These are phyloP conservation scores for Wickerhamomyces chaumierensis DNA, from an alignment of 805 yeast genomes.

Conservation along the genomic window DNA sequence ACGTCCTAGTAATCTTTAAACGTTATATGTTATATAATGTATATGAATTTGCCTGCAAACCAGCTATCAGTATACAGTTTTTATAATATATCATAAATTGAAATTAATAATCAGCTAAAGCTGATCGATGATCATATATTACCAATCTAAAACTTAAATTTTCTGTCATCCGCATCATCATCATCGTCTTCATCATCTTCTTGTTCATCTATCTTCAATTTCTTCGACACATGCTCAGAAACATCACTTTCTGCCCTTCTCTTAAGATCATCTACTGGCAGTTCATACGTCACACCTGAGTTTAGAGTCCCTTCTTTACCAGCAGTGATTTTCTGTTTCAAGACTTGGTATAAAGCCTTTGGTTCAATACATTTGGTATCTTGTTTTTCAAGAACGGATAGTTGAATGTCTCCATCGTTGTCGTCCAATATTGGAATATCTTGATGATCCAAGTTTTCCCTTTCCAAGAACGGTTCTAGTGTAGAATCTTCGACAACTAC, in stretches of 20 bases:
- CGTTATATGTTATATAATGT: too few relatives aligned
- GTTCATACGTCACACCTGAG: conserved; percentile 16
- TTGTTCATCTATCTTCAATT: not conserved
- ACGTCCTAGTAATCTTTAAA: too few relatives aligned
- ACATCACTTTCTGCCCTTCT: conserved; percentile 4
- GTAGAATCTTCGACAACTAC: not conserved
- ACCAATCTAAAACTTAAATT: conserved; percentile 17
- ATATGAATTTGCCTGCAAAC: too few relatives aligned
- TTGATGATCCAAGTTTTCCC: too few relatives aligned
- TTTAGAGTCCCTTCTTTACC: conserved; percentile 7
- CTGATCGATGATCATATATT: too few relatives aligned
- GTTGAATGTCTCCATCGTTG: conserved; percentile 13
- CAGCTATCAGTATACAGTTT: too few relatives aligned
- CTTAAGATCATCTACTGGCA: conserved; percentile 9
- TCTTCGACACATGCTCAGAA: not conserved
- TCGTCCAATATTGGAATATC: too few relatives aligned
- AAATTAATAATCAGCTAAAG: too few relatives aligned
- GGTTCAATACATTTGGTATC: conserved; percentile 9
- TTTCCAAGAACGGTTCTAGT: too few relatives aligned
- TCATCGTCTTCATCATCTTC: conserved; percentile 11
- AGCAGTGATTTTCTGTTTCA: conserved; percentile 10
- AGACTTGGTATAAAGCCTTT: conserved; percentile 14
- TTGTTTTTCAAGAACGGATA: conserved; percentile 6
- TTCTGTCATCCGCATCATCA: conserved; percentile 12
- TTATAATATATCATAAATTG: too few relatives aligned